Evolutionary conservation across 768 basidiomycete genomes (phyloP).

Genomic region (Hygrophoropsis aurantiaca): DNA sequence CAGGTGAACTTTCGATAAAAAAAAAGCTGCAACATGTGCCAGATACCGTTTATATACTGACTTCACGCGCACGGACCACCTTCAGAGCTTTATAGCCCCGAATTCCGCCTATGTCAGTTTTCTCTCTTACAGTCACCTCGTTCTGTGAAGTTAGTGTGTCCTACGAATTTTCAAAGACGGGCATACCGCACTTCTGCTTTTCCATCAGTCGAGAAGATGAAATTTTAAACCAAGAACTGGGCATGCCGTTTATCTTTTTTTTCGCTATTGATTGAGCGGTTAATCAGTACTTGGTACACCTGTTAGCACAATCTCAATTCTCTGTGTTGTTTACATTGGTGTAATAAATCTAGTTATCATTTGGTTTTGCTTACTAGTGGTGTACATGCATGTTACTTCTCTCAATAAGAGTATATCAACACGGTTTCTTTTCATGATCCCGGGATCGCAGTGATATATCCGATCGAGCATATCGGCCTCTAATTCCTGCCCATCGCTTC

Average conservation of each 20-base stretch:
- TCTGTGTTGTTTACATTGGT: too few species aligned
- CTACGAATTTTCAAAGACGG: constrained; percentile 13
- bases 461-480: too few species aligned
- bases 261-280: constrained; percentile 51
- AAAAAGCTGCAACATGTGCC: not conserved
- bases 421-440: too few species aligned
- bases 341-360: too few species aligned
- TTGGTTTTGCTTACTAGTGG: too few species aligned
- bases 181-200: constrained; percentile 21
- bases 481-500: too few species aligned
- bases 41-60: constrained; percentile 10
- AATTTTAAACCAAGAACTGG: constrained; percentile 52
- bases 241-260: constrained; percentile 61
- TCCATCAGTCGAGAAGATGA: constrained; percentile 48
- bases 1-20: constrained; percentile 72
- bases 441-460: too few species aligned
- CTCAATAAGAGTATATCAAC: too few species aligned
- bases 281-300: constrained; percentile 76
- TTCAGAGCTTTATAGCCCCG: constrained; percentile 16
- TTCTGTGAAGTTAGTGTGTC: constrained; percentile 33
- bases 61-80: constrained; percentile 58
- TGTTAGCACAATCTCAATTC: too few species aligned
- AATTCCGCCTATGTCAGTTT: constrained; percentile 8
- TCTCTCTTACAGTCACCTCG: constrained; percentile 43
- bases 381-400: too few species aligned